A percentile compares a stretch with the other conserved stretches of the same genome.
Evolutionary conservation across 2,329 filamentous ascomycete genomes (phyloP).

Genomic region (Diaporthe sp.): DNA sequence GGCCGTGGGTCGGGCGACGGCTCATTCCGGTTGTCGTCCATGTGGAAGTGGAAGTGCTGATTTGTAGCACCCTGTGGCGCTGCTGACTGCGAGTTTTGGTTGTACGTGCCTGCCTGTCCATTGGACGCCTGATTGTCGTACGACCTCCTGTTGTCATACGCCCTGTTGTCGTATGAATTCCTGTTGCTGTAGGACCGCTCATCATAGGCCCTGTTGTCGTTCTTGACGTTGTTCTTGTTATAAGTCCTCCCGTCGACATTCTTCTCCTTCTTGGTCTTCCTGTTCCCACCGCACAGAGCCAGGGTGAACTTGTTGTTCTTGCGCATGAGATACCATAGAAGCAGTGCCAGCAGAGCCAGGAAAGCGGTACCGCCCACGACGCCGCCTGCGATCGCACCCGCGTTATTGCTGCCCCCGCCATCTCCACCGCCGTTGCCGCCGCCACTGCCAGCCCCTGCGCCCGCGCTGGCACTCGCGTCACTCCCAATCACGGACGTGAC

Average conservation of each 20-base stretch:
- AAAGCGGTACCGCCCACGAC: constrained; percentile 44
- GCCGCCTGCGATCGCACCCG: constrained; percentile 44
- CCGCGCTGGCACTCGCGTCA: constrained; percentile 21
- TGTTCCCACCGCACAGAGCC: constrained; percentile 34
- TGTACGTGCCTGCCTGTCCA: background rate
- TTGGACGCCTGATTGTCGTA: constrained; percentile 19
- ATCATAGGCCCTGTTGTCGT: constrained; percentile 32
- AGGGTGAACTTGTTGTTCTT: constrained; percentile 37
- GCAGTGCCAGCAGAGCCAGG: constrained; percentile 39
- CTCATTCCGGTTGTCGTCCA: background rate
- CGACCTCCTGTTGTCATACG: constrained; percentile 31
- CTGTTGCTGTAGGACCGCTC: constrained; percentile 27
- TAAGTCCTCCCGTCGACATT: constrained; percentile 25
- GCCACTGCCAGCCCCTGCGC: background rate
- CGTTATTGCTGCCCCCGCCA: constrained; percentile 36
- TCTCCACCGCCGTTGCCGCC: background rate
- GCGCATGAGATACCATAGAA: constrained; percentile 40
- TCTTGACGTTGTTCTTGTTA: constrained; percentile 28
- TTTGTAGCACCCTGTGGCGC: constrained; percentile 6
- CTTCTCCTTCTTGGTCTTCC: constrained; percentile 34
- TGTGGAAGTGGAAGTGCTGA: constrained; percentile 30
- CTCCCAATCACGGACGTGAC: constrained; percentile 31
- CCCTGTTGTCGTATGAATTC: constrained; percentile 29
- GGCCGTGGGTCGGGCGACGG: background rate
- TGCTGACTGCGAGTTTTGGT: background rate